phyloP scores from a whole-genome alignment of 805 yeast genomes.

The Alloascoidea africana region DNA sequence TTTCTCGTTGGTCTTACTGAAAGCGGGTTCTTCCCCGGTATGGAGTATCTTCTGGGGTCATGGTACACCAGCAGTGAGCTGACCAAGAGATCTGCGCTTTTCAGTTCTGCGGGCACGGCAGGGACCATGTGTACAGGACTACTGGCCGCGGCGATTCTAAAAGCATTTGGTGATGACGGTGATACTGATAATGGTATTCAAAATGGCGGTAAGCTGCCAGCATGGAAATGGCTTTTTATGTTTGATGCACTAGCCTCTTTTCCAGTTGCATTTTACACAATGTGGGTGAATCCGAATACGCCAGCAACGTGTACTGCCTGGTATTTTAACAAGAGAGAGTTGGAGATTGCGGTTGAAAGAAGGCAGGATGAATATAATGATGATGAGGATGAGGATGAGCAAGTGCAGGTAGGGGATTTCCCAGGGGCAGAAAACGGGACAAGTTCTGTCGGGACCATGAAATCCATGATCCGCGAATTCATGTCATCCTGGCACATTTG shows the following conservation, averaged over 20 bases:
- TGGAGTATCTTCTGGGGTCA: conserved; percentile 14
- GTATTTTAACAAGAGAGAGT: conserved; percentile 27
- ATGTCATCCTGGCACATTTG: conserved; percentile 30
- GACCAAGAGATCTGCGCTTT: conserved; percentile 15
- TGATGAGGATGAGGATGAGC: conserved; percentile 19
- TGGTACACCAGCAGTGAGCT: conserved; percentile 19
- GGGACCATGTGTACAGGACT: conserved; percentile 38
- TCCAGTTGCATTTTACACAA: conserved; percentile 28
- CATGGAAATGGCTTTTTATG: conserved; percentile 32
- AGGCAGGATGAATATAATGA: no score
- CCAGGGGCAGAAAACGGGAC: conserved; percentile 15
- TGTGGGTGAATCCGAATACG: conserved; percentile 29
- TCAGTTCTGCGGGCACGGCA: conserved; percentile 15
- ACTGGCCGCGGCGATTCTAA: conserved; percentile 36
- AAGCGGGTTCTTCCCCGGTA: conserved; percentile 18
- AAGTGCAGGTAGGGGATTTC: conserved; percentile 19
- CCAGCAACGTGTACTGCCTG: conserved; percentile 28
- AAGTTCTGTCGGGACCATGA: conserved; percentile 24
- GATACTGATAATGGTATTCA: no score
- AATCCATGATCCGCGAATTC: conserved; percentile 20
- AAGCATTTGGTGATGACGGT: conserved; percentile 15
- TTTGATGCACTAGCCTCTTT: conserved; percentile 28
- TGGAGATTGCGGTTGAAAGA: conserved; percentile 24
- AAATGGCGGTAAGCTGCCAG: conserved; percentile 11
- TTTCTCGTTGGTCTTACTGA: conserved; percentile 18